Conservation (phyloP, 805 yeast species). For the Saccharomycopsis malanga region DNA sequence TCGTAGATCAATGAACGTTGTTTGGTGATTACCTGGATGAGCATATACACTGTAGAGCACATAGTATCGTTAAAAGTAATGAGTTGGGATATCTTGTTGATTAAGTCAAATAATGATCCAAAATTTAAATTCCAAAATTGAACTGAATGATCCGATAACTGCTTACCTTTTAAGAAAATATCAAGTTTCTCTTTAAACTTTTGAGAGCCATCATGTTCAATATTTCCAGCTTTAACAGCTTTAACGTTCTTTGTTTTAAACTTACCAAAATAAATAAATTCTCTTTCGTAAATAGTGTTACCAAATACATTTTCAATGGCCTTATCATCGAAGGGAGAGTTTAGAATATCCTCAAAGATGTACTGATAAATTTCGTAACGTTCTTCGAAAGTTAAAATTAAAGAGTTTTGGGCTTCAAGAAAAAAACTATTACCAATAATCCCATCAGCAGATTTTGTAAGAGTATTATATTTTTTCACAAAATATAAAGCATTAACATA, state of each 20-base stretch:
- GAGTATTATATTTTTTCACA: constrained; percentile 3
- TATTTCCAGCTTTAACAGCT: not conserved
- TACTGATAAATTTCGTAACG: constrained; percentile 9
- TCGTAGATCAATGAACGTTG: constrained; percentile 13
- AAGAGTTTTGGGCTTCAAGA: constrained; percentile 1
- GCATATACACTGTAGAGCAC: not conserved
- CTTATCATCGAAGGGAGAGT: constrained; percentile 3
- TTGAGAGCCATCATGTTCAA: not conserved
- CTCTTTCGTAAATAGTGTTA: constrained; percentile 19
- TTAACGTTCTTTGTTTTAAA: not conserved
- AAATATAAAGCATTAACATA: constrained; percentile 13
- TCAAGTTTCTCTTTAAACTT: not conserved
- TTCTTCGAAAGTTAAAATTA: constrained; percentile 18
- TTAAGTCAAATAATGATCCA: constrained; percentile 5
- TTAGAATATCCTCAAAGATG: constrained; percentile 12
- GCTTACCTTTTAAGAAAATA: not conserved
- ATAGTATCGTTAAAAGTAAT: not conserved
- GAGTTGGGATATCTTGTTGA: not conserved
- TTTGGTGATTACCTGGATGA: not conserved
- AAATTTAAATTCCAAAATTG: constrained; percentile 14
- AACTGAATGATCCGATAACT: not conserved
- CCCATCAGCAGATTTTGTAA: not conserved
- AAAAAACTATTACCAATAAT: not conserved
- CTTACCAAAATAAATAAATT: constrained; percentile 18
- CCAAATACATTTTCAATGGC: constrained; percentile 12